These are phyloP conservation scores for Penicillium nordicum DNA, from an alignment of 2,329 filamentous ascomycete genomes.

Conservation along the genomic window DNA sequence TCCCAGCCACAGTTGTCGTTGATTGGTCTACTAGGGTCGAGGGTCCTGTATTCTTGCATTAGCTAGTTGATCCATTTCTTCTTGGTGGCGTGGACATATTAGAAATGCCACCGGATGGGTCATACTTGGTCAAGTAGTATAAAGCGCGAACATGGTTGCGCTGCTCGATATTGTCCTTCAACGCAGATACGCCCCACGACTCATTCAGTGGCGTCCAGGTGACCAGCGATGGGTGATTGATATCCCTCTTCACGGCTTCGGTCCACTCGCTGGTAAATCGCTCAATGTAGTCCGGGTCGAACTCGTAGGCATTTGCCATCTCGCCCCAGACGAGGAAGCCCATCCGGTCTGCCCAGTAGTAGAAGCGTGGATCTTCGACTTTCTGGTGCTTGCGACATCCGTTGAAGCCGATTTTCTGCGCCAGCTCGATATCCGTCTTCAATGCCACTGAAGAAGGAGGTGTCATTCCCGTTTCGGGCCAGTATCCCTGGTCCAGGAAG, in stretches of 20 bases:
- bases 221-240: slow-evolving; percentile 63
- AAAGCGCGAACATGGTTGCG: slow-evolving; percentile 62
- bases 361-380: slow-evolving; percentile 64
- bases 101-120: background rate
- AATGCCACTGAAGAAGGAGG: slow-evolving; percentile 65
- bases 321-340: slow-evolving; percentile 68
- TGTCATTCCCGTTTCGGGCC: slow-evolving; percentile 65
- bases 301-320: slow-evolving; percentile 66
- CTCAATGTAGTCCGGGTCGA: slow-evolving; percentile 56
- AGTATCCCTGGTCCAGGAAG: slow-evolving; percentile 68
- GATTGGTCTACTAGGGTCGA: slow-evolving; percentile 62
- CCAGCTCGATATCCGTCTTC: slow-evolving; percentile 59
- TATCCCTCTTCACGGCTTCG: slow-evolving; percentile 60
- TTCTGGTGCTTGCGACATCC: slow-evolving; percentile 67
- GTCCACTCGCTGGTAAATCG: slow-evolving; percentile 64
- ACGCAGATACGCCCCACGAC: slow-evolving; percentile 61
- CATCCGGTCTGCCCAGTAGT: slow-evolving; percentile 63
- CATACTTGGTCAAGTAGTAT: slow-evolving; percentile 62
- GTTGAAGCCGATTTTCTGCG: slow-evolving; percentile 66
- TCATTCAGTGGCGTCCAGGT: slow-evolving; percentile 66
- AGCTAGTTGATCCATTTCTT: background rate
- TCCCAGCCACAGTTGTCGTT: slow-evolving; percentile 74
- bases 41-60: slow-evolving; percentile 34
- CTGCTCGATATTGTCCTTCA: slow-evolving; percentile 56
- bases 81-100: background rate